Base-by-base conservation (phyloP, 2,329 filamentous ascomycete genomes). In the Podosphaera fusca region DNA sequence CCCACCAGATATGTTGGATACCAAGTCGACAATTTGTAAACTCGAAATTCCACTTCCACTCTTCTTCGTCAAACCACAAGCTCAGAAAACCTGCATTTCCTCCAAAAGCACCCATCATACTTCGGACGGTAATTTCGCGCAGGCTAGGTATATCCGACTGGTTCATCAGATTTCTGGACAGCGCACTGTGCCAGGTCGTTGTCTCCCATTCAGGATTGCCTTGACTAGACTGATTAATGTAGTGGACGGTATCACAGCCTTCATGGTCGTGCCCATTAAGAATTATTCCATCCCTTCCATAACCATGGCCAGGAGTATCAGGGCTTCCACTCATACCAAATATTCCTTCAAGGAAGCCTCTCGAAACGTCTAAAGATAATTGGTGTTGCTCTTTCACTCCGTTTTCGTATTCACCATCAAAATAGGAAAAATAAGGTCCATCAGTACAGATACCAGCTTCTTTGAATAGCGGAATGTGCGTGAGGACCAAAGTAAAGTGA, bases 101-200 rank as follows among this genome's bases (percentile, higher is more conserved):
- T n/a, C 81, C 83, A 69, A 85, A 98, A 58, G 86, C 85, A 57
- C 92, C 92, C 92, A 98, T 98, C 88, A 98, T 96, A 69, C 87
- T 95, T 59, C 89, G 81, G 1, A 98, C 85, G 0, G 92, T 98
- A 61, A 96, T 80, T 70, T 98, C 92, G 34, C 90, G 76, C 4
- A 95, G 73, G 0, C 84, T 84, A 0, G 84, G 79, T 2, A 77
- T 63, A 6, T 9, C 14, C 4, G 47, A 5, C 1, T 68, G 66
- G 6, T 68, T 70, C 0, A 72, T 65, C 30, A 81, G 60, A 59
- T 69, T 67, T 10, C 67, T 66, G 4, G 64, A 61, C 9, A 68
- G 66, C 1, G 75, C 75, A 49, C 75, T 69, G 0, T 63, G 59
- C 73, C 76, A 82, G 9, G 69, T 68, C 14, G 67, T 67, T 0